A percentile compares a stretch with the other conserved stretches of the same genome.
Evolutionary conservation across 345 rosid species (phyloP).

Genomic region (Rhizophora apiculata): DNA sequence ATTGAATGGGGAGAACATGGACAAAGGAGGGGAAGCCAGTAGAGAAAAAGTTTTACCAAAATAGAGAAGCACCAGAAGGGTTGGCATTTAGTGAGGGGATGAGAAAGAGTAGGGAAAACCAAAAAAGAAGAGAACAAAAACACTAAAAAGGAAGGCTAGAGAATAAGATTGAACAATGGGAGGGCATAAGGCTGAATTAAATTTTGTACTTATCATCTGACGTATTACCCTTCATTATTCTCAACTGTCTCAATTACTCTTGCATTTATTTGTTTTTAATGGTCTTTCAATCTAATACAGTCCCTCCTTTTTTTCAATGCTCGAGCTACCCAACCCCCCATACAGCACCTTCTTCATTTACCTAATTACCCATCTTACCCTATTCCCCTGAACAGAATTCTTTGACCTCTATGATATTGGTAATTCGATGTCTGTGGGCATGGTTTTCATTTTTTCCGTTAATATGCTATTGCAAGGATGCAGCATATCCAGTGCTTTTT

Average conservation of each 20-base stretch:
- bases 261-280: constrained; percentile 93
- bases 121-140: constrained; percentile 1
- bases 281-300: constrained; percentile 55
- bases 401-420: not conserved
- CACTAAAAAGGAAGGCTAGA: constrained; percentile 17
- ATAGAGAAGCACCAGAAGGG: constrained; percentile 48
- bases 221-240: constrained; percentile 76
- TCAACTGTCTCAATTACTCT: constrained; percentile 94
- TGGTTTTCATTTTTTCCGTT: not conserved
- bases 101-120: constrained; percentile 23
- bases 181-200: constrained; percentile 47
- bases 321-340: constrained; percentile 57
- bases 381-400: constrained; percentile 9
- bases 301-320: constrained; percentile 48
- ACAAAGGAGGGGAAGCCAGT: constrained; percentile 19
- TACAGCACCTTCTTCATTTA: constrained; percentile 23
- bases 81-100: constrained; percentile 53
- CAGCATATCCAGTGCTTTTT: no score
- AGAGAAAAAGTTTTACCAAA: constrained; percentile 37
- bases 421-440: not conserved
- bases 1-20: constrained; percentile 50
- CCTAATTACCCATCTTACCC: constrained; percentile 24
- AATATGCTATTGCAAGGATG: not conserved
- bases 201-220: constrained; percentile 85
- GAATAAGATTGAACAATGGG: constrained; percentile 21